Conservation (phyloP, 345 rosid genomes). For the Brassica rapa region DNA sequence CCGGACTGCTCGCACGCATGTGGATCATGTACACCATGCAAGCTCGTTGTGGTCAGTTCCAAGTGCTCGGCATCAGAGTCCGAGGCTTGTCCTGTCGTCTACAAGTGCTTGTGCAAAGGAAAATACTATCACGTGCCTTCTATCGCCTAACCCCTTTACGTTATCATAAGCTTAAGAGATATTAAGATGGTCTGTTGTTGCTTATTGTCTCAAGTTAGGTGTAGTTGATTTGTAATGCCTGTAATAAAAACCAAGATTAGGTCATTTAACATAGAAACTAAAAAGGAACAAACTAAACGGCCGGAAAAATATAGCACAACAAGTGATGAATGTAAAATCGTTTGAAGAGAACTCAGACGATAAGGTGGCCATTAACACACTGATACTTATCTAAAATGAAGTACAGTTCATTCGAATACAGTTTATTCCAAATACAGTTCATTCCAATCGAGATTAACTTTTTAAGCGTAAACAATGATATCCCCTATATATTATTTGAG, state of each 20-base stretch:
- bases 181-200: constrained; percentile 4
- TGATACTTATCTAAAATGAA: too few relatives aligned
- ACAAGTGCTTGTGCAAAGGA: constrained; percentile 85
- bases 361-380: too few relatives aligned
- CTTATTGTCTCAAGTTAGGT: constrained; percentile 4
- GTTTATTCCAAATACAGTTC: too few relatives aligned
- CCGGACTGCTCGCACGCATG: constrained; percentile 95
- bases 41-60: constrained; percentile 84
- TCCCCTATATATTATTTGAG: too few relatives aligned
- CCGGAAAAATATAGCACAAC: too few relatives aligned
- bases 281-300: too few relatives aligned
- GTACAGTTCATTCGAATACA: too few relatives aligned
- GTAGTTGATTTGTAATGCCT: constrained; percentile 15
- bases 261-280: too few relatives aligned
- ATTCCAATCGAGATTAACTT: too few relatives aligned
- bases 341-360: too few relatives aligned
- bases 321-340: too few relatives aligned
- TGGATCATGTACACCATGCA: constrained; percentile 88
- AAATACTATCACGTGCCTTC: constrained; percentile 83
- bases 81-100: constrained; percentile 90
- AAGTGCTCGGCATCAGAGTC: constrained; percentile 50
- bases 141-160: constrained; percentile 12
- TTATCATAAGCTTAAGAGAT: constrained; percentile 9
- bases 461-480: too few relatives aligned
- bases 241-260: not conserved